Percentiles rank a stretch among this genome's conserved stretches.
phyloP scores from a whole-genome alignment of 2,329 filamentous ascomycete species.

The Exophiala aquamarina region DNA sequence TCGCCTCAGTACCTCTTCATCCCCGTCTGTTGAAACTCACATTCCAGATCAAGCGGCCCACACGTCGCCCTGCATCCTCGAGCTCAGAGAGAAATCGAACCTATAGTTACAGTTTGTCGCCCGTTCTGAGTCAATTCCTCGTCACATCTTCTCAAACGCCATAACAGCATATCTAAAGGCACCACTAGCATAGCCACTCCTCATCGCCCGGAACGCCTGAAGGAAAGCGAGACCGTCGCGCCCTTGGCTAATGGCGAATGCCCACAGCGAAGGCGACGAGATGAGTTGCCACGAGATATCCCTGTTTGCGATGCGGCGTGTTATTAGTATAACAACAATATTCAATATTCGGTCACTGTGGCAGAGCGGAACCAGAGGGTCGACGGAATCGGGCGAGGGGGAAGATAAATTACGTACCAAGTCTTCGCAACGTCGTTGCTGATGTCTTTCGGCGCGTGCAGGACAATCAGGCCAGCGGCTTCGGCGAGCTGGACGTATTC shows the following conservation, averaged over 20 bases:
- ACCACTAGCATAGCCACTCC: slow-evolving; percentile 59
- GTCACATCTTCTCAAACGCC: slow-evolving; percentile 50
- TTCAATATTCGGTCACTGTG: neutral
- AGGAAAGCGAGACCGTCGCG: slow-evolving; percentile 61
- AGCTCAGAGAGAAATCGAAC: too few relatives aligned
- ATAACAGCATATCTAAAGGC: slow-evolving; percentile 61
- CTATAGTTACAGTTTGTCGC: too few relatives aligned
- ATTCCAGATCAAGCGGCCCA: too few relatives aligned
- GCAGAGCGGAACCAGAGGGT: neutral
- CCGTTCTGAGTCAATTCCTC: too few relatives aligned
- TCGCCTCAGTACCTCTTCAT: too few relatives aligned
- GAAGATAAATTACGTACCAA: slow-evolving; percentile 46
- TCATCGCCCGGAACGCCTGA: slow-evolving; percentile 62
- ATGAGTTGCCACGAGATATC: slow-evolving; percentile 63
- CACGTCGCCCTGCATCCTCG: too few relatives aligned
- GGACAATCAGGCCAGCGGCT: slow-evolving; percentile 48
- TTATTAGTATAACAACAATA: too few relatives aligned
- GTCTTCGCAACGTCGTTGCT: slow-evolving; percentile 60
- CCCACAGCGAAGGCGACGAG: slow-evolving; percentile 61
- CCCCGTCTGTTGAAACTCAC: too few relatives aligned
- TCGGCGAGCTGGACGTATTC: slow-evolving; percentile 55
- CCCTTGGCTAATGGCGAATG: slow-evolving; percentile 61
- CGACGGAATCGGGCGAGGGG: neutral
- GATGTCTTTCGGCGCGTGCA: slow-evolving; percentile 51
- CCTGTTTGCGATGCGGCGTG: too few relatives aligned